These are phyloP conservation scores for Penicillium vulpinum DNA, from an alignment of 2,329 filamentous ascomycete species.

Conservation along the genomic window DNA sequence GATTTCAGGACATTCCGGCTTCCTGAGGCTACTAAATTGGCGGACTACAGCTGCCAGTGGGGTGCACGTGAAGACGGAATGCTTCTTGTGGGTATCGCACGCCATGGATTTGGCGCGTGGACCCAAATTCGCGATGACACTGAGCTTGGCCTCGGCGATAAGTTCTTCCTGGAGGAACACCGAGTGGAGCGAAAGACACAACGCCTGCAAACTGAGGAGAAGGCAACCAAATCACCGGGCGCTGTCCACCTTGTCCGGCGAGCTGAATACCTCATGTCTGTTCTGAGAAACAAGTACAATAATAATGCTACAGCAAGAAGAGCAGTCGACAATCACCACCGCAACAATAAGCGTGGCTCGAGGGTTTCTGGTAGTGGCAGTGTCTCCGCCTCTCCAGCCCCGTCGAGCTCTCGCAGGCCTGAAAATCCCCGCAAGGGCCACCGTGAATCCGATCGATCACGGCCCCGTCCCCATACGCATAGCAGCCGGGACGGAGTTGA, in stretches of 20 bases:
- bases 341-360: conserved; percentile 78
- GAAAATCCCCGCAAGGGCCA: conserved; percentile 38
- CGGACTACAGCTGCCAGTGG: conserved; percentile 90
- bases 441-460: conserved; percentile 44
- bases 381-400: conserved; percentile 49
- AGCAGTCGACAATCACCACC: conserved; percentile 87
- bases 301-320: conserved; percentile 71
- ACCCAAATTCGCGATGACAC: conserved; percentile 87
- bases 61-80: conserved; percentile 93
- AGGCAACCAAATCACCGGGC: conserved; percentile 76
- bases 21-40: conserved; percentile 85
- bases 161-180: conserved; percentile 95
- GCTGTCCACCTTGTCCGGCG: conserved; percentile 94
- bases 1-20: conserved; percentile 83
- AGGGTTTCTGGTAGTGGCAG: conserved; percentile 39
- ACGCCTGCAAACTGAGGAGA: conserved; percentile 63
- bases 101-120: conserved; percentile 96
- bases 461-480: conserved; percentile 44
- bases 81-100: conserved; percentile 89
- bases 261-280: conserved; percentile 92
- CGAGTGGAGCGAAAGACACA: conserved; percentile 98
- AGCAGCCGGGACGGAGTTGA: conserved; percentile 45
- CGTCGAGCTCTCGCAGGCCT: conserved; percentile 31
- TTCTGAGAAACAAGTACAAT: conserved; percentile 81
- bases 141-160: conserved; percentile 81